Percentiles rank a stretch among this genome's conserved stretches.
Evolutionary conservation across 805 yeast genomes (phyloP).

Genomic region (Kazachstania psychrophila): DNA sequence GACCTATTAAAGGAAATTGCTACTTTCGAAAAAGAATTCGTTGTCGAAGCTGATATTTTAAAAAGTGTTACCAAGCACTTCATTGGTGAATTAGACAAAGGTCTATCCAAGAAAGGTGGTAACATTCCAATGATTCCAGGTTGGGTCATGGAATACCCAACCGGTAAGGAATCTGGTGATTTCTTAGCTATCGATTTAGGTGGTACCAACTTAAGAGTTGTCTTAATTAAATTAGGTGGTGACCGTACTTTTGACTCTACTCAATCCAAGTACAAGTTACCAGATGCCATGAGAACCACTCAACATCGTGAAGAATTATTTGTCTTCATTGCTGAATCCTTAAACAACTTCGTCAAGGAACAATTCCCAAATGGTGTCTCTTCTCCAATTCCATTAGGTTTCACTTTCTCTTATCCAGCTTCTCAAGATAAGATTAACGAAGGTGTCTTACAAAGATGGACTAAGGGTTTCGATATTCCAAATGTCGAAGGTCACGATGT

Average conservation of each 20-base stretch:
- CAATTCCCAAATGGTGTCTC: conserved; percentile 61
- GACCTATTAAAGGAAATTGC: conserved; percentile 50
- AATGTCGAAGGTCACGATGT: conserved; percentile 93
- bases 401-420: conserved; percentile 91
- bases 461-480: conserved; percentile 91
- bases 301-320: conserved; percentile 59
- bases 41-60: conserved; percentile 52
- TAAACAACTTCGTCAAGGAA: conserved; percentile 58
- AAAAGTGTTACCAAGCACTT: conserved; percentile 65
- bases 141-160: conserved; percentile 91
- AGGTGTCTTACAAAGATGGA: conserved; percentile 92
- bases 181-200: conserved; percentile 93
- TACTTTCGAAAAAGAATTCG: conserved; percentile 50
- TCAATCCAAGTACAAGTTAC: conserved; percentile 80
- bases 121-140: conserved; percentile 95
- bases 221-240: conserved; percentile 76
- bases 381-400: conserved; percentile 68
- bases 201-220: conserved; percentile 93
- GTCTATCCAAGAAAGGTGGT: conserved; percentile 66
- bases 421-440: conserved; percentile 72
- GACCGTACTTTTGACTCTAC: conserved; percentile 74
- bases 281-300: conserved; percentile 70
- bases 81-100: conserved; percentile 69
- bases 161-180: conserved; percentile 84
- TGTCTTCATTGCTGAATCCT: conserved; percentile 76